These are phyloP conservation scores for Alternaria postmessia DNA, from an alignment of 2,329 filamentous ascomycete species.

Conservation along the genomic window DNA sequence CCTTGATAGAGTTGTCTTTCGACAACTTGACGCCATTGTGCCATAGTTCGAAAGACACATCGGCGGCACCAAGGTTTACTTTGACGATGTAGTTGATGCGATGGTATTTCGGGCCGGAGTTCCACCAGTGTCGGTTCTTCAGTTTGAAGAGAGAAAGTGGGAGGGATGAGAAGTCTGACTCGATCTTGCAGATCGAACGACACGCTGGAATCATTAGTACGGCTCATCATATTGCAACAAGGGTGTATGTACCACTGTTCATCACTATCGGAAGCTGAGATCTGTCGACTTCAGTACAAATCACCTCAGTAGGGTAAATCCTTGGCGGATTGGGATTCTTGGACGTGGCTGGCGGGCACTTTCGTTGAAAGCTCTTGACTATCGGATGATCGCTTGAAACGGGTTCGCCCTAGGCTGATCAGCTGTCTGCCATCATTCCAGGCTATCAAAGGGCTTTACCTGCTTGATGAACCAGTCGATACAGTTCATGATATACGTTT, in stretches of 20 bases:
- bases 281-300: conserved; percentile 28
- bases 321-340: conserved; percentile 21
- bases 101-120: conserved; percentile 28
- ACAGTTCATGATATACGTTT: conserved; percentile 45
- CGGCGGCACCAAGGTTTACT: conserved; percentile 29
- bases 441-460: not conserved
- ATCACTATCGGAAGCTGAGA: conserved; percentile 20
- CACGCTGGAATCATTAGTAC: conserved; percentile 17
- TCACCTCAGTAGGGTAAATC: conserved; percentile 33
- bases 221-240: not conserved
- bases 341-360: conserved; percentile 29
- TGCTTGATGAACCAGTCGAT: conserved; percentile 50
- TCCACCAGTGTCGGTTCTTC: conserved; percentile 35
- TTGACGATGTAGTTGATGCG: conserved; percentile 29
- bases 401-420: conserved; percentile 32
- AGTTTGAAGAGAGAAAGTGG: conserved; percentile 28
- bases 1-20: conserved; percentile 31
- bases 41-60: conserved; percentile 34
- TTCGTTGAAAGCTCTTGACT: conserved; percentile 29
- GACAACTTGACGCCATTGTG: conserved; percentile 30
- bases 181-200: conserved; percentile 26
- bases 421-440: not conserved
- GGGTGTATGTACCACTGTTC: conserved; percentile 13
- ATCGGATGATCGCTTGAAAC: conserved; percentile 31
- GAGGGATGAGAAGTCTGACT: conserved; percentile 28